Conservation (phyloP, 257 asterid genomes). For the Solanum pinnatisectum region DNA sequence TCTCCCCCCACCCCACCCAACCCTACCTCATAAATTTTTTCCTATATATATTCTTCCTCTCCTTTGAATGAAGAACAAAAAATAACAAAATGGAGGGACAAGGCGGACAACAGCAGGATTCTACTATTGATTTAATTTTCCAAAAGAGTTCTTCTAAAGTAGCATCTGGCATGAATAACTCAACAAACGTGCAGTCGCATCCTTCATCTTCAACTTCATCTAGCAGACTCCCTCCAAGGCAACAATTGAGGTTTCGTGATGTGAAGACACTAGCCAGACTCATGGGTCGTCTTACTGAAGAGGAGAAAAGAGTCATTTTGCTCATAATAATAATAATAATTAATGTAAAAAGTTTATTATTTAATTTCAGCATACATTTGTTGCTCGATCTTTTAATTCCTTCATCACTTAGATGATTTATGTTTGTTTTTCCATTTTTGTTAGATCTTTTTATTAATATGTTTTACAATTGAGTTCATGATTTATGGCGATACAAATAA, state of each 20-base stretch:
- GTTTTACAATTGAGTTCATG: too few relatives aligned
- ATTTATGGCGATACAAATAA: too few relatives aligned
- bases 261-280: not conserved
- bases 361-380: not conserved
- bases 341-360: not conserved
- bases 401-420: not conserved
- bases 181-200: not conserved
- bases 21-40: not conserved
- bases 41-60: not conserved
- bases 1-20: not conserved
- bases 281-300: not conserved
- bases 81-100: not conserved
- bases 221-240: not conserved
- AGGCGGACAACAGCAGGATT: not conserved
- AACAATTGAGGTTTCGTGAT: not conserved
- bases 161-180: not conserved
- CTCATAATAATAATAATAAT: not conserved
- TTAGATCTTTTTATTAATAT: too few relatives aligned
- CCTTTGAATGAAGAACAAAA: not conserved
- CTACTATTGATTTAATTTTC: accelerated
- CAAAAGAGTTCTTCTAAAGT: too few relatives aligned
- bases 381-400: not conserved
- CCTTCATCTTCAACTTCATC: not conserved
- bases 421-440: too few relatives aligned
- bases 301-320: not conserved